Evolutionary conservation across 345 rosid genomes (phyloP), one percentile per base, ranked within the genome.

Genomic region (Salix caprea): DNA sequence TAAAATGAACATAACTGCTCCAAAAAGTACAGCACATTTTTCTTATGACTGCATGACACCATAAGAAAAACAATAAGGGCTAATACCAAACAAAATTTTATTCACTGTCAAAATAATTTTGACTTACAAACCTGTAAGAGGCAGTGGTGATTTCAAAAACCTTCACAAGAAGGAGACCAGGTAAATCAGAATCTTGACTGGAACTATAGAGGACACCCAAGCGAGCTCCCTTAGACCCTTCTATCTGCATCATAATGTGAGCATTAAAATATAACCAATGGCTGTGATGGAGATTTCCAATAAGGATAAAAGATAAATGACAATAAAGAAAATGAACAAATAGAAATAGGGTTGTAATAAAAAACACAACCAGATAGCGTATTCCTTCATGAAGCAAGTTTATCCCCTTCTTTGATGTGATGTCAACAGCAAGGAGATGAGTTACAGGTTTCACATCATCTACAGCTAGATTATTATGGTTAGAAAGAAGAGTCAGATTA

Each of bases 401-500:
- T 74, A 88, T 81, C 77, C 99, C 98, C 80, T 85, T 90, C 90
- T 82, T 84, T 52, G 93, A 88, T 72, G 91, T 75, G 70, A 92
- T 77, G 82, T 93, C 98, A 85, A 90, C 91, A 83, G 86, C 89
- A 68, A 96, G 95, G 86, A 96, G 92, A 88, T 96, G 99, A 76
- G 99, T 92, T 71, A 96, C 98, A 37, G 95, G 90, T 88, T 96
- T 96, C 88, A 96, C 80, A 82, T 96, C 89, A 80, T 93, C 97
- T 46, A 82, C 54, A 74, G 96, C 99, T 96, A 90, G 28, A 81
- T 82, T 80, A 64, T 65, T 70, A 75, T 75, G 65, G 78, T 54
- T 28, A 85, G 65, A 64, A 58, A 67, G 74, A 39, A 42, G 70
- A 56, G 28, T 32, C n/a, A 50, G 18, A 28, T 36, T 36, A 56